Base-by-base conservation (phyloP, 495 filamentous ascomycete genomes). In the Penicillium taxi region DNA sequence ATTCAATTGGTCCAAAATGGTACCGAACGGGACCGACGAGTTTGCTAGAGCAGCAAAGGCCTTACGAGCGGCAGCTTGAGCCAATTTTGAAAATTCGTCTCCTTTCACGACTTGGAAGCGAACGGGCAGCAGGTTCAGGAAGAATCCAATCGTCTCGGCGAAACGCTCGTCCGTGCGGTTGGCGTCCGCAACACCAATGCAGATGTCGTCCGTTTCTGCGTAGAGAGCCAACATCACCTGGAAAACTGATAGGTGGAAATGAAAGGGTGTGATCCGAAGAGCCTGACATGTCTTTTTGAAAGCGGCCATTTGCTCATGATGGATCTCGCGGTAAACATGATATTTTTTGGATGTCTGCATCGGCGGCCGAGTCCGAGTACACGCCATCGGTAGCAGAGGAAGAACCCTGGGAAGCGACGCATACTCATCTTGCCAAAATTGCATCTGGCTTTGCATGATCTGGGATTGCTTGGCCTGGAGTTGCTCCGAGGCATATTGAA, bases 101-200 rank as follows among this genome's bases (percentile, higher is more conserved):
- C 9, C 5, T 3, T 16, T 9, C 2, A 9, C n/a, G 9, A 14
- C 6, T 4, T 1, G 70, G 49, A 3, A 76, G 41, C 11, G 59
- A 0, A 75, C 21, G 1, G 72, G 51, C 0, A 77, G 47, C 8
- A 76, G 38, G 43, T 78, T 77, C 2, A 72, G 30, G 56, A 69
- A 41, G 31, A 58, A 36, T 21, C 74, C 64, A n/a, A 75, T 45
- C 12, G 24, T 63, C 0, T 41, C 29, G 13, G 41, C 22, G 9
- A 53, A 11, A 5, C 45, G 40, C 11, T 9, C 5, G 26, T 58
- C 33, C 3, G 20, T 38, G 6, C 65, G 45, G 41, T 58, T 57
- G 15, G 56, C 64, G 42, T 66, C 62, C 0, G 59, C 61, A 9
- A 71, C 50, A 11, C 67, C 66, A 30, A 70, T 67, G n/a, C 16